Conservation (phyloP, 352 stramenopile species). For the Phytophthora sansomeana region DNA sequence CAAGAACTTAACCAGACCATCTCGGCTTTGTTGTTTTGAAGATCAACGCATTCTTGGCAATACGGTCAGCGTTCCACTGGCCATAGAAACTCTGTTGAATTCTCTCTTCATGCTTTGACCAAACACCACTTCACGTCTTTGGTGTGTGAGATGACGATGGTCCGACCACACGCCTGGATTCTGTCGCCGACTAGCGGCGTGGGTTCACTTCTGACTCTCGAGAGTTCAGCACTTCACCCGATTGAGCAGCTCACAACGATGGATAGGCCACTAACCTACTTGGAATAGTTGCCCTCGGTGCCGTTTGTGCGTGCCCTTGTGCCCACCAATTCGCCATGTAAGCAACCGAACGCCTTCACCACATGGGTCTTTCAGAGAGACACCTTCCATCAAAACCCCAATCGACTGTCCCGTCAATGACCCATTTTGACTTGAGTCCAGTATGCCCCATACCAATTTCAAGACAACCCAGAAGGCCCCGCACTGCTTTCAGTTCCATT, state of each 20-base stretch:
- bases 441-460: constrained; percentile 7
- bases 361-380: neutral
- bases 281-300: neutral
- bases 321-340: neutral
- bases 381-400: constrained; percentile 1
- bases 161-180: constrained; percentile 33
- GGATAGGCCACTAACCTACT: constrained; percentile 10
- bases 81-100: too few relatives aligned
- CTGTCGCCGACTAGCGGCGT: constrained; percentile 16
- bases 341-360: neutral
- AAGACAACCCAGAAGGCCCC: constrained; percentile 10
- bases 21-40: too few relatives aligned
- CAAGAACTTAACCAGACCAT: too few relatives aligned
- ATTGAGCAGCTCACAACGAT: constrained; percentile 18
- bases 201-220: constrained; percentile 33
- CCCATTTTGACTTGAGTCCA: constrained; percentile 11
- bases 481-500: constrained; percentile 4
- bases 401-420: constrained; percentile 8
- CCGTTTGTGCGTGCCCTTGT: constrained; percentile 1
- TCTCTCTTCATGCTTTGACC: too few relatives aligned
- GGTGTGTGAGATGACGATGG: constrained; percentile 11
- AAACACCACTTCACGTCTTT: too few relatives aligned
- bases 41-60: too few relatives aligned
- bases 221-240: constrained; percentile 17
- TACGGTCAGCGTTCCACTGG: too few relatives aligned